phyloP scores from a whole-genome alignment of 331 rosid species.

The Acacia pycnantha region DNA sequence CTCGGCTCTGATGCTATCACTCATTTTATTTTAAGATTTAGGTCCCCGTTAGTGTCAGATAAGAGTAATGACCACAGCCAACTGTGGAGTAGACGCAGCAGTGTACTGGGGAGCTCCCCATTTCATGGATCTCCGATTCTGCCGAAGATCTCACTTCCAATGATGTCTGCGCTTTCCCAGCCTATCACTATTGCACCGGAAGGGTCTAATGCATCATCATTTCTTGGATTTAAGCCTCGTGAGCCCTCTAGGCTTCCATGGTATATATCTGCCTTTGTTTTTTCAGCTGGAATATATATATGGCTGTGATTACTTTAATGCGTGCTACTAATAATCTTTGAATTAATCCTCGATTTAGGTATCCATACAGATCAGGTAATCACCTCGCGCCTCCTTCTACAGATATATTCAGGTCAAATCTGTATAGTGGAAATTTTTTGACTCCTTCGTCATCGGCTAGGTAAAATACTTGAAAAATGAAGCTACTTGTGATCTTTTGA shows the following conservation, averaged over 20 bases:
- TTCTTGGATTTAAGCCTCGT: not conserved
- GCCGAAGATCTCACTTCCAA: not conserved
- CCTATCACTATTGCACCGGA: not conserved
- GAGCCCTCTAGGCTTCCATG: not conserved
- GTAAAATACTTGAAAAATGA: slow-evolving; percentile 11
- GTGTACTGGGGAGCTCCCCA: not conserved
- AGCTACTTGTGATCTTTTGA: not conserved
- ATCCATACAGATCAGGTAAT: not conserved
- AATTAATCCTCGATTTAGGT: not conserved
- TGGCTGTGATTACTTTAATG: not conserved
- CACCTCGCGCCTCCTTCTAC: not conserved
- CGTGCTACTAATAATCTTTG: not conserved
- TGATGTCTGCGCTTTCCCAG: not conserved
- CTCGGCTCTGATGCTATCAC: not conserved
- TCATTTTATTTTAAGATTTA: slow-evolving; percentile 10
- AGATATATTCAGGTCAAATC: not conserved
- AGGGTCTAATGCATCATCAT: not conserved
- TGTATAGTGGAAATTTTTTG: not conserved
- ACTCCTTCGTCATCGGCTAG: not conserved
- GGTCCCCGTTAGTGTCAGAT: slow-evolving; percentile 11
- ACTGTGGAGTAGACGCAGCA: not conserved
- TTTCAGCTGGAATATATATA: not conserved
- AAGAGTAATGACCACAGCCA: not conserved
- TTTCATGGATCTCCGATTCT: not conserved
- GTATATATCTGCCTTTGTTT: slow-evolving; percentile 8